Base-by-base conservation (phyloP, 129 eudicot genomes). In the Artemisia annua region DNA sequence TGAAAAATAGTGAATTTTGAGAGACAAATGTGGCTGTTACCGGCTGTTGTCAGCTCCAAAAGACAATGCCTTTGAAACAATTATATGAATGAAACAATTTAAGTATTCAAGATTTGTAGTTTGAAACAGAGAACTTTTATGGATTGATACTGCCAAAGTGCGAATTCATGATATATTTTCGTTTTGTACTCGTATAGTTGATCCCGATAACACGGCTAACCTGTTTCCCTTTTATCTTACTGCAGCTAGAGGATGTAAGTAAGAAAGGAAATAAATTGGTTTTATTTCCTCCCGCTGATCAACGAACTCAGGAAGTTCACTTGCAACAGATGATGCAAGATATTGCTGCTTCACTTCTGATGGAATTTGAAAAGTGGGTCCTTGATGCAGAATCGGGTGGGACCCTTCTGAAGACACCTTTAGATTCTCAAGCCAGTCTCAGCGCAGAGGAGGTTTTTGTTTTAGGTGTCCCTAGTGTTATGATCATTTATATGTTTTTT, bases 371-470 rank as follows among this genome's bases (percentile, higher is more conserved):
- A 76, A 90, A 94, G 63, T 94, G 89, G 86, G 98, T 88, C 69
- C 84, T 94, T 66, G 79, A 82, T 70, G 97, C 97, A 18, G 96
- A 94, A 81, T 88, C 97, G 39, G 93, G 88, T 56, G 88, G 93
- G 65, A 88, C 96, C 48, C 90, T 94, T 83, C 80, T 94, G 63
- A 94, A 94, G 88, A 94, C 98, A 22, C 98, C 98, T 79, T 82
- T 94, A 70, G 98, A 94, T 86, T 87, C 97, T 79, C 98, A 94
- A 94, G 97, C 97, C 75, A 94, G 86, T 88, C 97, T 94, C 56
- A 86, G 93, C 84, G 85, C 98, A 87, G 98, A 90, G 96, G 98
- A 94, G 98, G 98, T 94, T 90, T 86, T 82, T 83, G 70, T 83
- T 85, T 92, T 93, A 93, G 98, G 98, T 89, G 87, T 93, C 88